phyloP scores from a whole-genome alignment of 352 stramenopile species.

The Hyaloperonospora brassicae region DNA sequence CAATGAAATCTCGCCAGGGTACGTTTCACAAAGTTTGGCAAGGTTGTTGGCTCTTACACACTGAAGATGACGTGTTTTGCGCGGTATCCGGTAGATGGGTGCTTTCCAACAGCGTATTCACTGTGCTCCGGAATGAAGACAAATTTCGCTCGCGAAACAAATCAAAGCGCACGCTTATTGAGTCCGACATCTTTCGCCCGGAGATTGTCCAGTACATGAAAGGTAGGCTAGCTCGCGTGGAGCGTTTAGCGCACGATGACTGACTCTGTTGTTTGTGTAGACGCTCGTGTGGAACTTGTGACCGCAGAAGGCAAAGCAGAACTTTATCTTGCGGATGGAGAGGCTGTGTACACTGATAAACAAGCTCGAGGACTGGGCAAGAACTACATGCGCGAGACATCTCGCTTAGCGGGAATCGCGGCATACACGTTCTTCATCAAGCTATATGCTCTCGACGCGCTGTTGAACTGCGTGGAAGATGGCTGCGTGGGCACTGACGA shows the following conservation, averaged over 20 bases:
- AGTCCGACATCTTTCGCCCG: slow-evolving; percentile 54
- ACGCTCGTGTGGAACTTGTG: slow-evolving; percentile 32
- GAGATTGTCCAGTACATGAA: slow-evolving; percentile 80
- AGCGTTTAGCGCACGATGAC: not conserved
- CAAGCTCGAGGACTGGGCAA: slow-evolving; percentile 67
- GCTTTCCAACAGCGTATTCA: slow-evolving; percentile 86
- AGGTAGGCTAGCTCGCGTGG: slow-evolving; percentile 18
- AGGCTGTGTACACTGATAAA: slow-evolving; percentile 69
- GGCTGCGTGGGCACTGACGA: slow-evolving; percentile 25
- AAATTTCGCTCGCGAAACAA: slow-evolving; percentile 84
- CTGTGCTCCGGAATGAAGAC: slow-evolving; percentile 80
- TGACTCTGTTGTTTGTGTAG: slow-evolving; percentile 19
- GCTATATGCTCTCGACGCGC: slow-evolving; percentile 57
- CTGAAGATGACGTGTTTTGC: not conserved
- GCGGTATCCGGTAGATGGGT: slow-evolving; percentile 65
- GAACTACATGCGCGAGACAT: slow-evolving; percentile 76
- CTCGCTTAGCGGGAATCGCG: slow-evolving; percentile 43
- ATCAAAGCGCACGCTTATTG: slow-evolving; percentile 57
- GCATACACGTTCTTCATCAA: slow-evolving; percentile 84
- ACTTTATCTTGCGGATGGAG: slow-evolving; percentile 30
- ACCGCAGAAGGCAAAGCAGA: slow-evolving; percentile 33
- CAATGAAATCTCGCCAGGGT: slow-evolving; percentile 78
- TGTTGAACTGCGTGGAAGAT: slow-evolving; percentile 34
- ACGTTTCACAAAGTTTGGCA: slow-evolving; percentile 4
- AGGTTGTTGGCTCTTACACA: not conserved